Percentiles rank a stretch among this genome's conserved stretches.
Evolutionary conservation across 2,329 filamentous ascomycete species (phyloP).

Genomic region (Chrysosporium keratinophilum): DNA sequence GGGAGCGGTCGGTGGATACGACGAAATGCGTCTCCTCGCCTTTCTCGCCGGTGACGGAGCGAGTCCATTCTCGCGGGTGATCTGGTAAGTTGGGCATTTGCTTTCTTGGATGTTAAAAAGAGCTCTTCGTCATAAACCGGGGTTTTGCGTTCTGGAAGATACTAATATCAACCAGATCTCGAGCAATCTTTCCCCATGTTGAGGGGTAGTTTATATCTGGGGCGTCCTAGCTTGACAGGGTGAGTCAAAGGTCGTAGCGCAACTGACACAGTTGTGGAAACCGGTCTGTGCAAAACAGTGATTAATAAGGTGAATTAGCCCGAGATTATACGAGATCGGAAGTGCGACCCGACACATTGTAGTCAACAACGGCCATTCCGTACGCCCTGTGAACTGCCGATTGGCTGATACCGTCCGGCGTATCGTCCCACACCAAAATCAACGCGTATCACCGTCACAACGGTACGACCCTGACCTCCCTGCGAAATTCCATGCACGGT

Average conservation of each 20-base stretch:
- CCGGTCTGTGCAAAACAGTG: too few species aligned
- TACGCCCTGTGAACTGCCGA: neutral
- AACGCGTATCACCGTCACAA: too few species aligned
- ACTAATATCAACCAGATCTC: neutral
- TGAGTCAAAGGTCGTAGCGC: neutral
- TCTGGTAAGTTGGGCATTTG: conserved; percentile 1
- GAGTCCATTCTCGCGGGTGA: conserved; percentile 5
- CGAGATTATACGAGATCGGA: neutral
- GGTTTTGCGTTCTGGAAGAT: neutral
- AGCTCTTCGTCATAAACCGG: neutral
- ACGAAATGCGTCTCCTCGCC: conserved; percentile 40
- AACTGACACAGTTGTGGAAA: neutral
- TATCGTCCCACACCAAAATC: too few species aligned
- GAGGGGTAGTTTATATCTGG: neutral
- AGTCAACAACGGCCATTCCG: neutral
- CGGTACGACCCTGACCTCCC: too few species aligned
- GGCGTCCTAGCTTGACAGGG: neutral
- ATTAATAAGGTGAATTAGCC: too few species aligned
- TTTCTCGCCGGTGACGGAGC: neutral
- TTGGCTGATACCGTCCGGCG: too few species aligned
- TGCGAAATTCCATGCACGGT: too few species aligned
- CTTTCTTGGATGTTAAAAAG: neutral
- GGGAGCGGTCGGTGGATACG: conserved; percentile 50
- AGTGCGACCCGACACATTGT: neutral
- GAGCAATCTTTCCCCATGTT: neutral